Base-by-base conservation (phyloP, 495 filamentous ascomycete genomes). In the Bombardia bombarda region DNA sequence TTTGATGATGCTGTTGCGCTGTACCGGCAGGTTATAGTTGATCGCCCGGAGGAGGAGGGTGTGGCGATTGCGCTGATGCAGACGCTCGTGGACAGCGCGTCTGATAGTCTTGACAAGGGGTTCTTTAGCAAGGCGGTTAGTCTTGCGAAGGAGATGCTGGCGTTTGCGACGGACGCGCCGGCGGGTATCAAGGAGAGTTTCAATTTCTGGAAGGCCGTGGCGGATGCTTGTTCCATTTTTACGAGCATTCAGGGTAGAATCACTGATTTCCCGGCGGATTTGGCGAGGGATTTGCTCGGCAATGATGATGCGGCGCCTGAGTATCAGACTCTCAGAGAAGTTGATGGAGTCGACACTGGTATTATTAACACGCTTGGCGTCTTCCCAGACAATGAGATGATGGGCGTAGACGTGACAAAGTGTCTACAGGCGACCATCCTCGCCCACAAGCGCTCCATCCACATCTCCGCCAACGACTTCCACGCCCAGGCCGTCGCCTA, bases 401-500 rank as follows among this genome's bases (percentile, higher is more conserved):
- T 67, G 30, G 68, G 72, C 4, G 53, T 69, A 3, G 69, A 76
- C 22, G 51, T 77, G 17, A 66, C 62, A 1, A 57, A 52, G 17
- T 78, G 73, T 36, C 50, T 89, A 3, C 71, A 86, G 41, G 73
- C 82, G 28, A 74, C 80, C 0, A 89, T 98, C 13, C 64, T 96
- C 21, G 85, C 87, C 4, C 84, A 89, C 58, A 97, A 96, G 54
- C 80, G 85, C 40, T 85, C 88, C 16, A 82, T 97, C 13, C 69
- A 83, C 42, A 73, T 78, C 32, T 83, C 84, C 24, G 64, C 78
- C 2, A 68, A 80, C 42, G 90, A 99, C 53, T 45, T 78, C 3
- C 86, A 97, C 59, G 88, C 90, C n/a, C 90, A 93, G 62, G 87
- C 92, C 7, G 86, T 97, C 22, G 86, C 89, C 1, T 94, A 90